Evolutionary conservation across 495 filamentous ascomycete genomes (phyloP).

Genomic region (Penicillium fimorum): DNA sequence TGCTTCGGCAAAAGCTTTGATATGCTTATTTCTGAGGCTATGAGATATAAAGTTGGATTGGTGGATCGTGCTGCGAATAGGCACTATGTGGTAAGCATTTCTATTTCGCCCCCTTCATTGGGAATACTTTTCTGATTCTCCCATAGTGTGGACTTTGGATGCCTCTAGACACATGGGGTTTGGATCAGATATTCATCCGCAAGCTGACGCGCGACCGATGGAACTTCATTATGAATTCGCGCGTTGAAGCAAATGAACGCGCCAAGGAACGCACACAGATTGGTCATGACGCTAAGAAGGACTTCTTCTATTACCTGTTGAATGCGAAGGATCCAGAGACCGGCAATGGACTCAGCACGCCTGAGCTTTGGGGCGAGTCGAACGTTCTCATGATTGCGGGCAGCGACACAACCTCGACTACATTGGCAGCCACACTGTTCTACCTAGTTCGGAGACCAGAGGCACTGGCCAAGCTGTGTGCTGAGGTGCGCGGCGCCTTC

Average conservation of each 20-base stretch:
- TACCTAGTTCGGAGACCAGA: conserved; percentile 56
- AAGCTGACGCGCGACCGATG: conserved; percentile 55
- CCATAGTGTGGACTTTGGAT: conserved; percentile 58
- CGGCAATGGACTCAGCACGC: conserved; percentile 60
- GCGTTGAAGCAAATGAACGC: conserved; percentile 54
- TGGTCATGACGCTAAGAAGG: conserved; percentile 59
- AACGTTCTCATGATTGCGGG: conserved; percentile 61
- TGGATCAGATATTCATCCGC: conserved; percentile 60
- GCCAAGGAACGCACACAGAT: conserved; percentile 47
- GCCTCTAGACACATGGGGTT: conserved; percentile 51
- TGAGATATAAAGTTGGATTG: conserved; percentile 45
- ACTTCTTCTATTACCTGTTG: conserved; percentile 60
- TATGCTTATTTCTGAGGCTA: conserved; percentile 52
- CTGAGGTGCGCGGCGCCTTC: conserved; percentile 56
- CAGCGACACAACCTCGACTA: conserved; percentile 59
- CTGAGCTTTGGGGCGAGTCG: conserved; percentile 69
- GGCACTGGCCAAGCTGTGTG: conserved; percentile 41
- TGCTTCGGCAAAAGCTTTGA: conserved; percentile 55
- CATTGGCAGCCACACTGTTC: conserved; percentile 59
- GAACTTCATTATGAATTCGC: conserved; percentile 61
- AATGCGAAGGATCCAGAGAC: conserved; percentile 59
- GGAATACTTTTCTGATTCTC: neutral
- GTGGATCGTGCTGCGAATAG: conserved; percentile 53
- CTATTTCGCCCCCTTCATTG: neutral
- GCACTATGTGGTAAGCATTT: conserved; percentile 50